These are phyloP conservation scores for Corylus avellana DNA, from an alignment of 306 rosid species.

Conservation along the genomic window DNA sequence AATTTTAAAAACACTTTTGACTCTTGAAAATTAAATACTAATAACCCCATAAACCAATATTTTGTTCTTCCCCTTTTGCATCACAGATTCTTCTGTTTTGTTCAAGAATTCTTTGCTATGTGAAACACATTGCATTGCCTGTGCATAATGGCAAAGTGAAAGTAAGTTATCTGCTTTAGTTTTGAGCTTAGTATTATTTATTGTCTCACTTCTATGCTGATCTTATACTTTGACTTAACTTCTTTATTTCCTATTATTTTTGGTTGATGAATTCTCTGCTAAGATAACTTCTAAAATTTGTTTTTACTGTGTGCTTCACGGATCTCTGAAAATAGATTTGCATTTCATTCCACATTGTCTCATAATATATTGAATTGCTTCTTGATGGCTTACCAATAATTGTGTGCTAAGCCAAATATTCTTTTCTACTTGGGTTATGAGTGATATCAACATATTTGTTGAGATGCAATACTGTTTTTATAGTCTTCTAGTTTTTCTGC, in stretches of 20 bases:
- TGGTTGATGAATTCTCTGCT: not conserved
- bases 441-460: not conserved
- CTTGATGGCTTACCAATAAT: not conserved
- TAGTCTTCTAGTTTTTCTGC: not conserved
- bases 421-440: too few species aligned
- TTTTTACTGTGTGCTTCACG: not conserved
- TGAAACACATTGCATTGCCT: constrained; percentile 49
- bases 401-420: not conserved
- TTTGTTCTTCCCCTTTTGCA: too few species aligned
- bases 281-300: constrained; percentile 19
- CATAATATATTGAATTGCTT: not conserved
- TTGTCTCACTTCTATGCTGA: not conserved
- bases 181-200: constrained; percentile 7
- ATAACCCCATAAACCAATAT: too few species aligned
- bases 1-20: too few species aligned
- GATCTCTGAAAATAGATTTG: not conserved
- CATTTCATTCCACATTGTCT: not conserved
- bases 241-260: constrained; percentile 7
- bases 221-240: constrained; percentile 4
- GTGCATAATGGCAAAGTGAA: constrained; percentile 37
- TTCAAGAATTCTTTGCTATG: constrained; percentile 37
- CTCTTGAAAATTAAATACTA: too few species aligned
- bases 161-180: constrained; percentile 55
- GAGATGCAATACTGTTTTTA: not conserved
- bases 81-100: constrained; percentile 46